Evolutionary conservation across 2,329 filamentous ascomycete species (phyloP).

Genomic region (Microascus cirrosus): DNA sequence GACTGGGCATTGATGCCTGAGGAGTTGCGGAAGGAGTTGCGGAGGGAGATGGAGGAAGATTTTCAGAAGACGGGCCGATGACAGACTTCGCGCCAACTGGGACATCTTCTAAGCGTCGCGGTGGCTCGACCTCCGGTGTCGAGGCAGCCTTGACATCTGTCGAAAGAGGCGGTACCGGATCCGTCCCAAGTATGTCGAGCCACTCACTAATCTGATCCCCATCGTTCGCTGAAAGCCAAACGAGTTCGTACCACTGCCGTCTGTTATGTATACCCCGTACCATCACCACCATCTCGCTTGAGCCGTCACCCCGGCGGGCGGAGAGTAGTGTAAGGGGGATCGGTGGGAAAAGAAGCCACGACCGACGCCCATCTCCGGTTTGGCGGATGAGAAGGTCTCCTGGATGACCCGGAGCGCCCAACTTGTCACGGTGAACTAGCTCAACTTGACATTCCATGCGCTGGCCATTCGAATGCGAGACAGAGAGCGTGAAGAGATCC

Average conservation of each 20-base stretch:
- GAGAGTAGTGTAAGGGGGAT: constrained; percentile 65
- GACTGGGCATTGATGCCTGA: constrained; percentile 16
- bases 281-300: constrained; percentile 75
- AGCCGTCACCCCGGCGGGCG: constrained; percentile 61
- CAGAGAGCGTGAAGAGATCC: constrained; percentile 77
- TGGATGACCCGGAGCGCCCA: constrained; percentile 49
- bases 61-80: not conserved
- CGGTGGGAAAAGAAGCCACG: constrained; percentile 86
- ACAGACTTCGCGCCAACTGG: constrained; percentile 15
- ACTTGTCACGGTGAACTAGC: constrained; percentile 72
- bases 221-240: constrained; percentile 66
- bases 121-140: constrained; percentile 5
- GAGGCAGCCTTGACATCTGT: constrained; percentile 19
- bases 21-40: constrained; percentile 12
- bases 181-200: constrained; percentile 62
- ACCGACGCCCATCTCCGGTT: constrained; percentile 59
- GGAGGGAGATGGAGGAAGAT: constrained; percentile 6
- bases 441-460: constrained; percentile 83
- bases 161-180: constrained; percentile 34
- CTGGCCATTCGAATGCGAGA: constrained; percentile 83
- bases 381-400: constrained; percentile 92
- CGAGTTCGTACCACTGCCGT: constrained; percentile 71
- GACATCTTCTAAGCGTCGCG: constrained; percentile 14
- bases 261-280: constrained; percentile 58
- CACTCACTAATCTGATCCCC: constrained; percentile 75